A percentile compares a stretch with the other conserved stretches of the same genome.
Evolutionary conservation across 116 monocot species (phyloP).

Genomic region (Dioscorea cayenensis): DNA sequence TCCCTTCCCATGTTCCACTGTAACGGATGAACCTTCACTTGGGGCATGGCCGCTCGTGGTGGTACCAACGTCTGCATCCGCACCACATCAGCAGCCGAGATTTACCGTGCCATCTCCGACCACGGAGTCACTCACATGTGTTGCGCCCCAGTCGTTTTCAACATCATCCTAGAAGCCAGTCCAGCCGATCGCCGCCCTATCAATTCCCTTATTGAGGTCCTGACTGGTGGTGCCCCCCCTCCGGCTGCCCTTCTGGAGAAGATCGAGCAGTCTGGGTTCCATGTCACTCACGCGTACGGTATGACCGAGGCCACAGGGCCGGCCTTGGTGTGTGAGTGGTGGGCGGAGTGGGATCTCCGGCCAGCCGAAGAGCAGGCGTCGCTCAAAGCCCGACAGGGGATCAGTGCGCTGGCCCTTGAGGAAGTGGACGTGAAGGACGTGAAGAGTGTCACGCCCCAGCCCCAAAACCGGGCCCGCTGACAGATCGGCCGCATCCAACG

Average conservation of each 20-base stretch:
- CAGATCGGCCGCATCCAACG: too few species aligned
- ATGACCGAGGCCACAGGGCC: constrained; percentile 22
- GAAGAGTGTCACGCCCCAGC: too few species aligned
- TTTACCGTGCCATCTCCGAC: constrained; percentile 7
- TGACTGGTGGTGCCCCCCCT: constrained; percentile 22
- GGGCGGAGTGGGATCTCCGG: constrained; percentile 29
- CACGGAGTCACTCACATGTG: constrained; percentile 25
- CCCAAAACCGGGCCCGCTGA: too few species aligned
- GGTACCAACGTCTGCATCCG: constrained; percentile 25
- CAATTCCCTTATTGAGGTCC: not conserved
- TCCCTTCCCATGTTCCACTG: constrained; percentile 27
- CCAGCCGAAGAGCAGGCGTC: constrained; percentile 27
- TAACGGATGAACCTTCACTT: constrained; percentile 27
- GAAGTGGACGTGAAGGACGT: constrained; percentile 25
- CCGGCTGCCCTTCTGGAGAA: constrained; percentile 11
- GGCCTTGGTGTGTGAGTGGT: constrained; percentile 28
- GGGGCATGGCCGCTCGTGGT: constrained; percentile 23
- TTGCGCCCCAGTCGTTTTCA: constrained; percentile 16
- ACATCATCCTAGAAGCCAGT: constrained; percentile 10
- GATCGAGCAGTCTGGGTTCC: constrained; percentile 9
- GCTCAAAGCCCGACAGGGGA: constrained; percentile 42
- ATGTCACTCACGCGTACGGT: constrained; percentile 11
- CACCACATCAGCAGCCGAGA: constrained; percentile 5
- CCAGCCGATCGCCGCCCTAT: too few species aligned
- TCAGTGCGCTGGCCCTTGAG: constrained; percentile 12